Base-by-base conservation (phyloP, 192 early-diverging fungal genomes). In the Backusella sp. region DNA sequence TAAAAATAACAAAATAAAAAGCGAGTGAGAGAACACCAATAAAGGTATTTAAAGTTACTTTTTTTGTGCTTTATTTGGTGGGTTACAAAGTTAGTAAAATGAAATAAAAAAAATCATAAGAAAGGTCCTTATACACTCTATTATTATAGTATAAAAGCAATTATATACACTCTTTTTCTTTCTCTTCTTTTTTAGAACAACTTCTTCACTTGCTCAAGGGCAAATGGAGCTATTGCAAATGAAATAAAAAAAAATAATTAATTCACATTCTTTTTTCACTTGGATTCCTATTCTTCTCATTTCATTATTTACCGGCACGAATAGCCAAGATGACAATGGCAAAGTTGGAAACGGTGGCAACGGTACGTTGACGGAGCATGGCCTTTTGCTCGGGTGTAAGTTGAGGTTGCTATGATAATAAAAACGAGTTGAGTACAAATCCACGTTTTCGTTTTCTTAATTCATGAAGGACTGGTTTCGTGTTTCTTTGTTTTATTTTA, bases 371-470 rank as follows among this genome's bases (percentile, higher is more conserved):
- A 72, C 80, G 70, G n/a, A 82, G 65, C 37, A 77, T 68, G 28
- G 80, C 80, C 49, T 77, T 81, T 66, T 81, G 72, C 68, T 81
- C 80, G 67, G 75, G 53, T 52, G 80, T 81, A 42, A 81, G 68
- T 74, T 77, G 73, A 62, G 76, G 80, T 77, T 81, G 72, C 49
- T 72, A 41, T 30, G 15, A 9, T 68, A 37, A n/a, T 65, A 26
- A 59, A 59, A 59, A 59, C 23, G 53, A 59, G 53, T 59, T 59
- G 53, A 59, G 53, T 59, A 59, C 53, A 56, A 70, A 56, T 56
- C 53, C 53, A 56, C 23, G 53, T 26, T 59, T 59, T 59, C 53
- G 2, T 59, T 59, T 26, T 53, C 49, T 53, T 44, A 65, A 11
- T 28, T 52, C 32, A 37, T 1, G 6, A 59, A 23, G 15, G 7